phyloP scores from a whole-genome alignment of 768 basidiomycete species.

The Vararia minispora region DNA sequence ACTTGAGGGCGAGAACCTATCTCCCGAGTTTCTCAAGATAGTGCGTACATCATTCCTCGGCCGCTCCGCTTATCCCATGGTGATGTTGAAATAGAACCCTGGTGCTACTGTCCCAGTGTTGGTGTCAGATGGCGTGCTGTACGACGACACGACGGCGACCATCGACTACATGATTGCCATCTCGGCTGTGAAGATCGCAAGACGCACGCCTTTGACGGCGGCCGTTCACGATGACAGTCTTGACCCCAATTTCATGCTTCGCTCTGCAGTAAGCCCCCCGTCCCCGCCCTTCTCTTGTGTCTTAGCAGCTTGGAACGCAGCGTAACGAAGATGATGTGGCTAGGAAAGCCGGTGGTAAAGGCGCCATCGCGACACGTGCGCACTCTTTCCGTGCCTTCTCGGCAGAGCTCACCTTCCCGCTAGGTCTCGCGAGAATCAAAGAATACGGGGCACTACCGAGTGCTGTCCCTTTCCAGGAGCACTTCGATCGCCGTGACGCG shows the following conservation, averaged over 20 bases:
- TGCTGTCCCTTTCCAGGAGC: conserved; percentile 26
- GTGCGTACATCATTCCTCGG: conserved; percentile 15
- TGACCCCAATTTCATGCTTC: conserved; percentile 42
- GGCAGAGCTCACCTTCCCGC: background rate
- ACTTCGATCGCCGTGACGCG: conserved; percentile 33
- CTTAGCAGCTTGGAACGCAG: conserved; percentile 17
- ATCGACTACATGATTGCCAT: conserved; percentile 29
- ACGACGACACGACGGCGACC: conserved; percentile 31
- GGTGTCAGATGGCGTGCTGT: conserved; percentile 8
- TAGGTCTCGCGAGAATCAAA: conserved; percentile 34
- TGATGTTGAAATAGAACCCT: conserved; percentile 11
- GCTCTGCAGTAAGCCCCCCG: conserved; percentile 25
- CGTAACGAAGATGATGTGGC: conserved; percentile 35
- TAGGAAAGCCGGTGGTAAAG: conserved; percentile 21
- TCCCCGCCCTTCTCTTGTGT: background rate
- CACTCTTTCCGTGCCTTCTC: conserved; percentile 2
- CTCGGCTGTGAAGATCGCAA: conserved; percentile 25
- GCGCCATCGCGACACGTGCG: conserved; percentile 31
- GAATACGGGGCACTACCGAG: conserved; percentile 24
- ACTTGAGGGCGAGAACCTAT: conserved; percentile 36
- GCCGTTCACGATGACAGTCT: conserved; percentile 32
- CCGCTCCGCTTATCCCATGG: background rate
- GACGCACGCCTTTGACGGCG: conserved; percentile 24
- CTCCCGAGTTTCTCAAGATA: conserved; percentile 31
- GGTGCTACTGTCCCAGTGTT: conserved; percentile 8